Base-by-base conservation (phyloP, 2,329 filamentous ascomycete genomes). In the Monilinia polystroma region DNA sequence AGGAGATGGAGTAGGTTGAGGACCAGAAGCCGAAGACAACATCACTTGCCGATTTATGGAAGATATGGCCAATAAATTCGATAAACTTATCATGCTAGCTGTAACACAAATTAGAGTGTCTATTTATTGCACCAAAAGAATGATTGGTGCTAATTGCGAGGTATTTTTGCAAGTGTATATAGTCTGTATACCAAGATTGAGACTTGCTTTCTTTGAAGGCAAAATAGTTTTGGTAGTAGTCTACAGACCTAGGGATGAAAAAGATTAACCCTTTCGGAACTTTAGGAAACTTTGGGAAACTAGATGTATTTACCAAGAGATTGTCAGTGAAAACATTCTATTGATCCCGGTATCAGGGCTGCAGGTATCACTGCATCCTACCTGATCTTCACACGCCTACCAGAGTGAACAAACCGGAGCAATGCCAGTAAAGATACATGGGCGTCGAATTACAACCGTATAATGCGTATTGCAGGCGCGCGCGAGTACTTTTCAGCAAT, bases 231-330 rank as follows among this genome's bases (percentile, higher is more conserved):
- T 59, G 56, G 2, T 26, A 59, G 26, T 35, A 49, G 6, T 47
- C 11, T 32, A 26, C 18, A 6, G 6, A 35, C 16, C 41, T 59
- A 16, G 32, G 16, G 29, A 35, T 8, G 5, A 8, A 1, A 35
- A 35, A 54, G 5, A 11, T 59, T 32, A 47, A 26, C 5, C 7
- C 6, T 29, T 3, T 3, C 7, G 14, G 1, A 35, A 16, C 11
- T 1, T 23, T 14, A 5, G 3, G 4, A n/a, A 0, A 8, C 7
- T 23, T 11, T 8, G 23, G 20, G 12, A n/a, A 2, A 4, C 4
- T 14, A 2, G 3, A 16, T 12, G 0, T 4, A 23, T 29, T 2
- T 35, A 59, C 56, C 56, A 59, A 47, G 56, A 59, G 4, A 47
- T 23, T 10, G 26, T 29, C 20, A 29, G 41, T 47, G 20, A 47